These are phyloP conservation scores for Agastache rugosa DNA, from an alignment of 257 asterid species.

Conservation along the genomic window DNA sequence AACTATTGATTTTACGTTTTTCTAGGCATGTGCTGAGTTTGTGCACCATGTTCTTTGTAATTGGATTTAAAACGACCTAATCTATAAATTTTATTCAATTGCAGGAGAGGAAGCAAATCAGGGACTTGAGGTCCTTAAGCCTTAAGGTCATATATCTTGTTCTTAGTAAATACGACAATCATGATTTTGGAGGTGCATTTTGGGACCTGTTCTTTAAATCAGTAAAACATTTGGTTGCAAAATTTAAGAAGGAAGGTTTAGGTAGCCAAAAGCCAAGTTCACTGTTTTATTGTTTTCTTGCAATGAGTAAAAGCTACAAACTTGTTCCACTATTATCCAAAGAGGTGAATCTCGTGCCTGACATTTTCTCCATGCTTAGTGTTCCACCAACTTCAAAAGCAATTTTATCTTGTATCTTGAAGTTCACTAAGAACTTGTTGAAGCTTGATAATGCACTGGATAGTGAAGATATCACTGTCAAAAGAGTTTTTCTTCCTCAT, in stretches of 20 bases:
- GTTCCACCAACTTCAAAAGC: constrained; percentile 76
- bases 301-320: constrained; percentile 84
- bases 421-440: constrained; percentile 80
- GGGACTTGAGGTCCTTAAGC: constrained; percentile 89
- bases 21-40: constrained; percentile 22
- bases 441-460: constrained; percentile 72
- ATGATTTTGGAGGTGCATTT: constrained; percentile 68
- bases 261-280: constrained; percentile 88
- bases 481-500: constrained; percentile 67
- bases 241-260: constrained; percentile 83
- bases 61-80: constrained; percentile 24
- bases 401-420: constrained; percentile 63
- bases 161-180: constrained; percentile 66
- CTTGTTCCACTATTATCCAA: constrained; percentile 64
- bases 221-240: constrained; percentile 62
- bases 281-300: constrained; percentile 86
- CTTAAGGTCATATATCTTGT: constrained; percentile 68
- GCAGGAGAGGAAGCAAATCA: constrained; percentile 78
- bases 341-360: constrained; percentile 80
- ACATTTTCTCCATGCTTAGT: constrained; percentile 74
- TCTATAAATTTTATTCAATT: constrained; percentile 36
- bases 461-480: constrained; percentile 52
- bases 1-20: neutral
- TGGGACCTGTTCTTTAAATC: constrained; percentile 85
- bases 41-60: neutral